Evolutionary conservation across 208 protist species (phyloP).

Genomic region (Leptomonas seymouri): DNA sequence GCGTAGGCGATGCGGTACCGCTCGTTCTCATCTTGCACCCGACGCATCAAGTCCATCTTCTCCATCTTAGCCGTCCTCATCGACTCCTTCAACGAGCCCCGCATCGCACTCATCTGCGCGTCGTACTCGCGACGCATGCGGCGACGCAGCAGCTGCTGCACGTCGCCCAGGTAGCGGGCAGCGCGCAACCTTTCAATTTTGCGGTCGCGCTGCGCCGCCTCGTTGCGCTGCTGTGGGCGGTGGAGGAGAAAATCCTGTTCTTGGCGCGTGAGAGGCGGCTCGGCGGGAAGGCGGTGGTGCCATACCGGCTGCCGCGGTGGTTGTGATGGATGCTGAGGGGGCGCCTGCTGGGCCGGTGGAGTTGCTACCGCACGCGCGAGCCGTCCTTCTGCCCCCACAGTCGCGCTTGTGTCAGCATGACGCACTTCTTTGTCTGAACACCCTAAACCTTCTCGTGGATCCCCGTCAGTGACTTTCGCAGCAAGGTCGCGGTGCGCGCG

Average conservation of each 20-base stretch:
- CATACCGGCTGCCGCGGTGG: background rate
- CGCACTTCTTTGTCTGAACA: background rate
- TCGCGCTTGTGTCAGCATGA: background rate
- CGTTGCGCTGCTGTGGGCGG: slow-evolving; percentile 53
- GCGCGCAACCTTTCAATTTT: slow-evolving; percentile 86
- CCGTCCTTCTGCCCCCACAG: background rate
- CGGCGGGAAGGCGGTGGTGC: slow-evolving; percentile 15
- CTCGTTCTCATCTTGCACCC: slow-evolving; percentile 75
- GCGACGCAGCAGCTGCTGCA: slow-evolving; percentile 66
- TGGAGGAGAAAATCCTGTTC: slow-evolving; percentile 50
- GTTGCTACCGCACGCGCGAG: background rate
- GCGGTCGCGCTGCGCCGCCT: slow-evolving; percentile 59
- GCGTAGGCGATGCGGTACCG: slow-evolving; percentile 80
- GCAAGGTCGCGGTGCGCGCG: slow-evolving; percentile 5
- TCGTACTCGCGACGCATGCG: slow-evolving; percentile 75
- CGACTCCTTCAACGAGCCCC: slow-evolving; percentile 43
- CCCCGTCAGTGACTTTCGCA: background rate
- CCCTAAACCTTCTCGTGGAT: background rate
- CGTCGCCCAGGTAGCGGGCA: slow-evolving; percentile 65
- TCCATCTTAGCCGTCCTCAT: slow-evolving; percentile 35
- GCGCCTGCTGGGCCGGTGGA: no score
- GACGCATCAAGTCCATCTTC: slow-evolving; percentile 55
- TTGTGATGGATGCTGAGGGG: background rate
- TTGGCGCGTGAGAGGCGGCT: slow-evolving; percentile 55
- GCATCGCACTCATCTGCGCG: slow-evolving; percentile 44